These are phyloP conservation scores for Cytauxzoon felis DNA, from an alignment of 169 alveolate species.

Conservation along the genomic window DNA sequence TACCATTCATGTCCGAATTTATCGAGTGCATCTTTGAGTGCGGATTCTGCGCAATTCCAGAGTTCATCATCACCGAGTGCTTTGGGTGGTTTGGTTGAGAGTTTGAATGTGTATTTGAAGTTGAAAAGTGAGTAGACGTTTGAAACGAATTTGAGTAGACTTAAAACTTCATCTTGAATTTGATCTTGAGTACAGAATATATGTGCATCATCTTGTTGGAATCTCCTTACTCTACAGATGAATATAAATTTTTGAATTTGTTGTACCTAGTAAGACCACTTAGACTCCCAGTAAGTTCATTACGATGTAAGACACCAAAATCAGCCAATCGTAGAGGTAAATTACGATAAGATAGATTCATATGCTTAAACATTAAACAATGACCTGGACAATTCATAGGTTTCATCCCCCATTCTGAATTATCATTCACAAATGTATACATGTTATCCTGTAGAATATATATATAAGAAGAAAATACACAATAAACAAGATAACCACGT, in stretches of 20 bases:
- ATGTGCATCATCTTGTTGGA: constrained; percentile 99
- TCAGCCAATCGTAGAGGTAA: constrained; percentile 98
- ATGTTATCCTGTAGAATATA: constrained; percentile 79
- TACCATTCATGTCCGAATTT: constrained; percentile 87
- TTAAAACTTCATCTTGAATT: constrained; percentile 87
- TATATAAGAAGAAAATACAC: constrained; percentile 3
- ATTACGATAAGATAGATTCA: constrained; percentile 91
- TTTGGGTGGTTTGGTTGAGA: constrained; percentile 96
- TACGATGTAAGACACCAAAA: constrained; percentile 98
- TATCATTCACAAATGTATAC: constrained; percentile 90
- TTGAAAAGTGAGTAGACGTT: constrained; percentile 91
- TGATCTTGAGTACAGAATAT: constrained; percentile 96
- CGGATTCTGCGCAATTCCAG: constrained; percentile 95
- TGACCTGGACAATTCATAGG: constrained; percentile 99
- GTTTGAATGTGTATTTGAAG: constrained; percentile 87
- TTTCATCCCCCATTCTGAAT: constrained; percentile 96
- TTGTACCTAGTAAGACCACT: constrained; percentile 89
- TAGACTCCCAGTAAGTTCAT: constrained; percentile 97
- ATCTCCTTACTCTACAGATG: constrained; percentile 88
- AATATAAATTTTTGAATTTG: constrained; percentile 29
- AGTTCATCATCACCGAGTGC: constrained; percentile 90
- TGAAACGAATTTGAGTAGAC: constrained; percentile 87
- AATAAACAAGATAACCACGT: not conserved
- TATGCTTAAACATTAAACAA: constrained; percentile 89
- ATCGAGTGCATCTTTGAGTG: constrained; percentile 89